Evolutionary conservation across 805 yeast genomes (phyloP), one percentile per base, ranked within the genome.

Genomic region (Starmerella powellii): DNA sequence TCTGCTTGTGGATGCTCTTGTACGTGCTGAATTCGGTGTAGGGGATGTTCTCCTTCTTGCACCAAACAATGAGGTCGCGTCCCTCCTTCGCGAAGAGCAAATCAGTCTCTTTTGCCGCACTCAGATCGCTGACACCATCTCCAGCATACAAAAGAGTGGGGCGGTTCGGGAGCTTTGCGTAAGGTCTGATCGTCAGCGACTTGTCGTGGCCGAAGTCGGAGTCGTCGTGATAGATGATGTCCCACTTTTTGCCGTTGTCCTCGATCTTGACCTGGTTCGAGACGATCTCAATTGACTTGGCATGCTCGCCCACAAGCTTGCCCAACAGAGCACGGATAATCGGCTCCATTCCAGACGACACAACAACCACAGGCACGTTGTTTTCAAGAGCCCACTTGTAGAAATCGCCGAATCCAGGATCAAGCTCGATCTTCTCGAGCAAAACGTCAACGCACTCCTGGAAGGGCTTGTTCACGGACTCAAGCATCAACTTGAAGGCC

Each of bases 61-160:
- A 91, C 65, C 76, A 88, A 31, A 77, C 78, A 52, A 88, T 80
- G 53, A 91, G 71, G 59, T 91, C 97, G 55, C 80, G 76, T 38
- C 96, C 98, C 50, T 76, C 75, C 65, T 86, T 88, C 35, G 98
- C 98, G 63, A 88, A 91, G 51, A 91, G 66, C 52, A 88, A 68
- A 61, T 91, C 88, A 31, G 98, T 86, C 62, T 91, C 95, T 57
- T 81, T 79, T 19, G 97, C 96, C 19, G 98, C 98, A 44, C 85
- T 75, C 53, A 91, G 68, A 62, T 91, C 99, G 35, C 93, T 79
- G 26, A 91, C 95, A 50, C 99, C 99, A 61, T 91, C 99, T 45
- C 99, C 99, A 57, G 94, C 83, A 67, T 91, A 91, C 60, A 88
- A 84, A 53, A 85, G 70, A 31, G 68, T 66, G 13, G 94, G 94